Base-by-base conservation (phyloP, 2,329 filamentous ascomycete species). In the Botrytis aclada region DNA sequence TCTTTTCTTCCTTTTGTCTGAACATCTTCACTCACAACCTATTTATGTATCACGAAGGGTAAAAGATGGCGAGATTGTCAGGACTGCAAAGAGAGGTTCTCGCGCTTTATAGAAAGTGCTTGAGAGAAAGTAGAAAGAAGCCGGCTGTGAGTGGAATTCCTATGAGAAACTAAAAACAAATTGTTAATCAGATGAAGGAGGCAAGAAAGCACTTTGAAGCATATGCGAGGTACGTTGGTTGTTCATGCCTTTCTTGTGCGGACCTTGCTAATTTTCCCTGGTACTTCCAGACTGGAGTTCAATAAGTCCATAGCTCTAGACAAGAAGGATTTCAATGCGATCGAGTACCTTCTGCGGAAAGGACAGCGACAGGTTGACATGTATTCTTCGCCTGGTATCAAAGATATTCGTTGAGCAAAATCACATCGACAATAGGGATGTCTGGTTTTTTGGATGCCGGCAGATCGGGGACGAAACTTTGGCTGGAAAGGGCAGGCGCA, bases 41-140 rank as follows among this genome's bases (percentile, higher is more conserved):
- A 16, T 51, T 34, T 18, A 7, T 66, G 37, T 29, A 29, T 29
- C 18, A 25, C 25, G 6, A 37, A 29, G 20, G 10, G 56, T n/a
- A 4, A 4, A 34, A 39, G 2, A 72, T 72, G 70, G 70, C 37
- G 84, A 87, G 89, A 78, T 85, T 95, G 39, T 97, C 95, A 12
- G 96, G 96, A 51, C 85, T 98, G n/a, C 95, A 98, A 81, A 91
- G 89, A 79, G 94, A 97, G 79, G 95, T 98, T 5, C 83, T 98
- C 69, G 86, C 90, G 47, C 88, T 99, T 22, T 99, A 98, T 82
- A 90, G 95, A 73, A 88, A 90, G 80, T 98, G 95, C 79, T 85
- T 99, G 39, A 89, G 95, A 74, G 93, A 93, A 79, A 90, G 92
- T 74, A 89, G 91, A 74, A 91, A 90, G 79, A 98, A 99, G 82